Percentiles rank a stretch among this genome's conserved stretches.
Evolutionary conservation across 495 filamentous ascomycete genomes (phyloP).

Genomic region (Chaetomium fimeti): DNA sequence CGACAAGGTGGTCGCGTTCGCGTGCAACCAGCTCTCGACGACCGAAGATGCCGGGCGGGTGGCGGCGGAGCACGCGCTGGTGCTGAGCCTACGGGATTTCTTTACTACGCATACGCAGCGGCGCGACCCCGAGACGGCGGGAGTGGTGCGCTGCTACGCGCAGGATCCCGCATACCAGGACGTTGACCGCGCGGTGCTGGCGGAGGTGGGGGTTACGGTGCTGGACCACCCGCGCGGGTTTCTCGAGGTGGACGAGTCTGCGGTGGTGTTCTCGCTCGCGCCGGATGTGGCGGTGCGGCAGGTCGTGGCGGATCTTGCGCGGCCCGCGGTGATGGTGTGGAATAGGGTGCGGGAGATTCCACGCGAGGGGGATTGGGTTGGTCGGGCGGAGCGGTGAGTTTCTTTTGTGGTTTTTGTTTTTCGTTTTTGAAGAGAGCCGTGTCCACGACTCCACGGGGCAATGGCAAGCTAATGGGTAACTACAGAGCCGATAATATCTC

Average conservation of each 20-base stretch:
- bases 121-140: background rate
- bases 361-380: conserved; percentile 3
- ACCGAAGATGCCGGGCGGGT: conserved; percentile 2
- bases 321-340: conserved; percentile 15
- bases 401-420: background rate
- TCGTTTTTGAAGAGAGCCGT: conserved; percentile 2
- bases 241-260: conserved; percentile 5
- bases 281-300: conserved; percentile 1
- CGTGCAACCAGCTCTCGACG: conserved; percentile 3
- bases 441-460: background rate
- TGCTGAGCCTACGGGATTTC: conserved; percentile 10
- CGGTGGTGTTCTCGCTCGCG: background rate
- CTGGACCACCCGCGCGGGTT: conserved; percentile 1
- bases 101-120: background rate
- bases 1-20: conserved; percentile 8
- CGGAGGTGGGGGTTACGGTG: background rate
- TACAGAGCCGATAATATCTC: conserved; percentile 13
- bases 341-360: conserved; percentile 11
- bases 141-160: background rate
- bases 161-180: conserved; percentile 2
- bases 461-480: background rate
- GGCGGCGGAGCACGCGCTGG: conserved; percentile 1
- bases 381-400: conserved; percentile 7
- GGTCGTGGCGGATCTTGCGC: conserved; percentile 9
- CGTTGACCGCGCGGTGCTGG: conserved; percentile 1